Evolutionary conservation across 805 yeast species (phyloP), one percentile per base, ranked within the genome.

Genomic region (Nakazawaea ernobii): DNA sequence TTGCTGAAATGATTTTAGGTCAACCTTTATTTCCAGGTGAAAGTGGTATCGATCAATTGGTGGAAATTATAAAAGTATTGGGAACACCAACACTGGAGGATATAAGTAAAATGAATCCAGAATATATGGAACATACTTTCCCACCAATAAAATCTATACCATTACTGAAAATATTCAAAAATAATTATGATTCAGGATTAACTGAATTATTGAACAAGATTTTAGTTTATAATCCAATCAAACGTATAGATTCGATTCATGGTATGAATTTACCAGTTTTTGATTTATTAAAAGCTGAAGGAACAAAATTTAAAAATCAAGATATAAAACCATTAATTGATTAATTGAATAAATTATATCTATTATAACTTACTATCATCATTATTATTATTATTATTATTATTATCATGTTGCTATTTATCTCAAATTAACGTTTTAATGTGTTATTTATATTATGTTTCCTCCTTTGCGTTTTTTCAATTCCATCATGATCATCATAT

Each of bases 1-100:
- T 94, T 88, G 98, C 98, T 4, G 99, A 94, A 68, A 71, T 94
- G 59, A 80, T 91, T 53, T 75, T 94, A 49, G 98, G 99, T 14
- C 97, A 90, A 63, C 99, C 99, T 11, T 71, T 94, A 54, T 94
- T 94, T 69, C 99, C 99, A 10, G 99, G 99, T 39, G 98, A 94
- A 63, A 83, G 91, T 51, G 98, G 99, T 35, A 92, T 94, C 50
- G 99, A 94, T 65, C 99, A 94, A 67, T 77, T 92, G 58, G 98
- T 92, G 15, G 99, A 92, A 66, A 92, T 92, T 57, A 92, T 92
- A 64, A 94, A 94, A 68, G 87, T 92, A 26, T 74, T 94, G 61
- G 99, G 99, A 13, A 92, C 99, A 1, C 99, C 99, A 7, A 75
- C 95, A 14, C 80, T 86, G 49, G 96, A 90, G 42, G 96, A 92